A percentile compares a stretch with the other conserved stretches of the same genome.
Conservation (phyloP, 106 monocot species). For the Dendrobium officinale region DNA sequence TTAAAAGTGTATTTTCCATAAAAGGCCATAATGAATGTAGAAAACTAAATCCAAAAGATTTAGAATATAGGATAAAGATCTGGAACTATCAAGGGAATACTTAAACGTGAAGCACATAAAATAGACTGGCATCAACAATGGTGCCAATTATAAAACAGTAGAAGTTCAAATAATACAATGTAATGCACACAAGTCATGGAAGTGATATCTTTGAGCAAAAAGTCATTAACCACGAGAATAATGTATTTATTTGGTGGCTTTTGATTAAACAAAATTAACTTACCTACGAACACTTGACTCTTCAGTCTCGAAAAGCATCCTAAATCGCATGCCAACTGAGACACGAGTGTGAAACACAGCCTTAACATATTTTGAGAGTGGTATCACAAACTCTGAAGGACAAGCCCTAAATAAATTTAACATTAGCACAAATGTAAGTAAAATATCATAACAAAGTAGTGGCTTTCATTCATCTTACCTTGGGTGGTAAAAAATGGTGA, state of each 20-base stretch:
- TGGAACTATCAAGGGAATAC: not conserved
- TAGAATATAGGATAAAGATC: not conserved
- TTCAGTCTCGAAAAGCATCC: slow-evolving; percentile 98
- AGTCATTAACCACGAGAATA: not conserved
- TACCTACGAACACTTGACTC: slow-evolving; percentile 96
- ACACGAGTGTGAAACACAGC: slow-evolving; percentile 88
- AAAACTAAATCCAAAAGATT: not conserved
- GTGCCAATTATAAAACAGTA: not conserved
- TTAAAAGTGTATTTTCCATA: not conserved
- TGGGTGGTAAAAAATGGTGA: slow-evolving; percentile 94
- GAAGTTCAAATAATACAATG: not conserved
- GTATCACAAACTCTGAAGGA: slow-evolving; percentile 94
- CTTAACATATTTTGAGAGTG: slow-evolving; percentile 84
- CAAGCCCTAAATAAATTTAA: slow-evolving; percentile 48
- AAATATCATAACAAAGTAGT: not conserved
- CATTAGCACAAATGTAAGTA: not conserved
- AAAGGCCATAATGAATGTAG: not conserved
- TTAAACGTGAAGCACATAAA: not conserved
- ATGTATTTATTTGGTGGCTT: not conserved
- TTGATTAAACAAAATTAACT: slow-evolving; percentile 9
- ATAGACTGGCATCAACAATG: not conserved
- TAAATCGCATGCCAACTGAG: slow-evolving; percentile 95
- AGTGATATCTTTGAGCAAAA: not conserved
- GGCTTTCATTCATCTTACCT: slow-evolving; percentile 53
- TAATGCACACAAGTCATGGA: not conserved